Conservation (phyloP, 139 green algal species). For the Closterium sp. region DNA sequence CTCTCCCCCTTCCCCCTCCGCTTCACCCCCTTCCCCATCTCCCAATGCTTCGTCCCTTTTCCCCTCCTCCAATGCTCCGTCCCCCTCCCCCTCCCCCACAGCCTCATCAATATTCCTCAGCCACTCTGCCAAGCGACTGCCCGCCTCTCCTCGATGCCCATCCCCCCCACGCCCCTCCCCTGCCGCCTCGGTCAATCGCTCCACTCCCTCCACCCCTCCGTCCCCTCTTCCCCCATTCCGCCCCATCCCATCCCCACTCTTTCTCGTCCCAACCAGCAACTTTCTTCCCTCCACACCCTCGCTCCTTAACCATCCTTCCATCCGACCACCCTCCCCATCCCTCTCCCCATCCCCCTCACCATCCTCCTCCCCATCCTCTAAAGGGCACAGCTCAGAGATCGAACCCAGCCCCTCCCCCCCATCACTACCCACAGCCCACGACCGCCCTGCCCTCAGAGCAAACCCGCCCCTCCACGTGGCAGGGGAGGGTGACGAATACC, state of each 20-base stretch:
- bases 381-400: not conserved
- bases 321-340: not conserved
- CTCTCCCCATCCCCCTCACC: not conserved
- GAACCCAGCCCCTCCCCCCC: not conserved
- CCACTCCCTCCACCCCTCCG: not conserved
- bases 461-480: not conserved
- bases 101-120: not conserved
- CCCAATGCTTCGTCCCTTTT: not conserved
- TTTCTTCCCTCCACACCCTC: not conserved
- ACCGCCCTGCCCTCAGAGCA: not conserved
- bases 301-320: not conserved
- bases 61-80: no score
- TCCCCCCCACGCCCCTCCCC: not conserved
- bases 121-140: not conserved
- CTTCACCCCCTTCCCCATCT: not conserved
- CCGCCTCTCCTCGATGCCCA: not conserved
- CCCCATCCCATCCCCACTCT: not conserved
- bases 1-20: not conserved
- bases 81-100: not conserved
- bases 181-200: not conserved
- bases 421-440: not conserved
- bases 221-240: not conserved
- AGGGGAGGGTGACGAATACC: not conserved
- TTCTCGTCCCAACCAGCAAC: not conserved
- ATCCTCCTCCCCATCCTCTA: not conserved